These are phyloP conservation scores for Volutella citrinella DNA, from an alignment of 2,329 filamentous ascomycete species.

Conservation along the genomic window DNA sequence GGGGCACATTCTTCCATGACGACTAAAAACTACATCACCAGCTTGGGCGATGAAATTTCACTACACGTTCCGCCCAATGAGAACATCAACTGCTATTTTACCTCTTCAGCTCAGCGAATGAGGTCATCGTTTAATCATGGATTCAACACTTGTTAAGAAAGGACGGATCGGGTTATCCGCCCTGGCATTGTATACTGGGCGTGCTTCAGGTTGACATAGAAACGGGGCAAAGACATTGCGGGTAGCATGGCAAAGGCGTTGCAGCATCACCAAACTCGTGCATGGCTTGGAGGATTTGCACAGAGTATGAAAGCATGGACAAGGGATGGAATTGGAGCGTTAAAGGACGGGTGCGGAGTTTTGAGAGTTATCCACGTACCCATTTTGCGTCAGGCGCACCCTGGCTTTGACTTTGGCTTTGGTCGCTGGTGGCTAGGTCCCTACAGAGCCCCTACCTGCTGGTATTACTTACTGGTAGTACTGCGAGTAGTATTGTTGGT, in stretches of 20 bases:
- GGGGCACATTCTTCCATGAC: constrained; percentile 50
- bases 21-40: constrained; percentile 33
- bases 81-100: constrained; percentile 13
- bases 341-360: constrained; percentile 22
- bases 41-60: no score
- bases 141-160: constrained; percentile 18
- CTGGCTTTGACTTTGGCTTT: constrained; percentile 16
- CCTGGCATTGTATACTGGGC: constrained; percentile 28
- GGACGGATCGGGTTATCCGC: constrained; percentile 22
- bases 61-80: no score
- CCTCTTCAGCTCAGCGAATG: constrained; percentile 5
- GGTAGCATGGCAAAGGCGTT: constrained; percentile 37
- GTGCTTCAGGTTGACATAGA: constrained; percentile 31
- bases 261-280: constrained; percentile 27
- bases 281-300: constrained; percentile 26
- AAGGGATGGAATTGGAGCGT: constrained; percentile 23
- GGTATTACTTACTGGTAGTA: no score
- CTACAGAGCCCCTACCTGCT: no score
- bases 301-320: constrained; percentile 26
- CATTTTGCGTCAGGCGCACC: no score
- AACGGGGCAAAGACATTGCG: constrained; percentile 25
- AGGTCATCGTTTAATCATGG: constrained; percentile 13
- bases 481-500: no score
- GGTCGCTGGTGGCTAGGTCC: constrained; percentile 16
- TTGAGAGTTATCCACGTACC: no score